Percentiles rank a stretch among this genome's conserved stretches.
phyloP scores from a whole-genome alignment of 306 rosid genomes.

The Glycine latifolia region DNA sequence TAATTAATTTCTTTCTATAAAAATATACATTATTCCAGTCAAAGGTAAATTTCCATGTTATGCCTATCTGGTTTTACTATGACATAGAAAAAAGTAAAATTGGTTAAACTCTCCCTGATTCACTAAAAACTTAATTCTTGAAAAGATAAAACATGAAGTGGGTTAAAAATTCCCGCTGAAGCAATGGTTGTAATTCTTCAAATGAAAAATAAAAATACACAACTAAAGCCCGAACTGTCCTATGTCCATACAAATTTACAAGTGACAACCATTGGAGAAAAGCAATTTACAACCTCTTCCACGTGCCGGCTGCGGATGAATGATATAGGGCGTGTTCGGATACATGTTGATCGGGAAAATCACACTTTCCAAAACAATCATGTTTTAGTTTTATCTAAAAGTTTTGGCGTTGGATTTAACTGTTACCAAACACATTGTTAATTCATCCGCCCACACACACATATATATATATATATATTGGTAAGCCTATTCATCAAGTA shows the following conservation, averaged over 20 bases:
- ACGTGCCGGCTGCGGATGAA: constrained; percentile 1
- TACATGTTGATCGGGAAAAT: too few species aligned
- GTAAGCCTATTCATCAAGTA: constrained; percentile 69
- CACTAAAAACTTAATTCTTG: not conserved
- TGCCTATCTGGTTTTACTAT: not conserved
- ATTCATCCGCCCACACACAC: not conserved
- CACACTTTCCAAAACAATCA: too few species aligned
- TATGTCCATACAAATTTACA: constrained; percentile 43
- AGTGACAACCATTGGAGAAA: not conserved
- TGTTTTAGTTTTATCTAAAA: too few species aligned
- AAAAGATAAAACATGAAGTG: not conserved
- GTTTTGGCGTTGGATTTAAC: too few species aligned
- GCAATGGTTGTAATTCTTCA: constrained; percentile 1
- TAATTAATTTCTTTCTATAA: not conserved
- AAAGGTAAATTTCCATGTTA: not conserved
- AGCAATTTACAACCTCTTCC: constrained; percentile 22
- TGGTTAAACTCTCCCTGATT: not conserved
- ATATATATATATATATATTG: constrained; percentile 3
- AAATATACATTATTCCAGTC: not conserved
- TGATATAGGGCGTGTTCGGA: not conserved
- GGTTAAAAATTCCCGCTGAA: constrained; percentile 16
- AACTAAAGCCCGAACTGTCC: constrained; percentile 20
- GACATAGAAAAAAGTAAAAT: not conserved
- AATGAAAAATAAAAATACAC: constrained; percentile 19
- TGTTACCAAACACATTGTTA: too few species aligned